phyloP scores from a whole-genome alignment of 2,329 filamentous ascomycete species.

The Cladosporium sp. region DNA sequence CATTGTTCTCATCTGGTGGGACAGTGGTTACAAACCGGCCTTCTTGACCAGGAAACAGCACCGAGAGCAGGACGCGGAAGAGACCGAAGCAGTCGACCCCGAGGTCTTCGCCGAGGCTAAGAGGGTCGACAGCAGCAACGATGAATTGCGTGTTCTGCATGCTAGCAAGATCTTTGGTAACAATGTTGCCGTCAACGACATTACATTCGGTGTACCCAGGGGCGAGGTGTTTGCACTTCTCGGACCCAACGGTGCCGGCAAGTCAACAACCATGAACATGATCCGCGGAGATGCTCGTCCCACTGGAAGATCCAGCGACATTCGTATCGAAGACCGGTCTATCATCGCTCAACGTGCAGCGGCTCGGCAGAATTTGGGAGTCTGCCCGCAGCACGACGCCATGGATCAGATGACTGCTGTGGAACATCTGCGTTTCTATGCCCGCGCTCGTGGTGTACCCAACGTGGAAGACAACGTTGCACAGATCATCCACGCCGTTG shows the following conservation, averaged over 20 bases:
- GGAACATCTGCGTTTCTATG: constrained; percentile 87
- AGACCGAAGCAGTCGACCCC: constrained; percentile 45
- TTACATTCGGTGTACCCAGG: constrained; percentile 76
- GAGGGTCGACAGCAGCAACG: constrained; percentile 60
- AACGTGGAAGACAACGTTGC: constrained; percentile 75
- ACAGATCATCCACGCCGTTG: constrained; percentile 78
- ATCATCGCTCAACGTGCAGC: constrained; percentile 70
- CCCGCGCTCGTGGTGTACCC: constrained; percentile 74
- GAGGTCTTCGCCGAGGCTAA: constrained; percentile 66
- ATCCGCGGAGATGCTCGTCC: constrained; percentile 87
- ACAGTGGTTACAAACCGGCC: constrained; percentile 66
- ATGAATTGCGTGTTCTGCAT: constrained; percentile 76
- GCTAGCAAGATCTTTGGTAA: constrained; percentile 77
- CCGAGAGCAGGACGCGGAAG: constrained; percentile 45
- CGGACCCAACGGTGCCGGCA: constrained; percentile 88
- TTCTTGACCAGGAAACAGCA: constrained; percentile 54
- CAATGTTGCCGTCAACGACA: constrained; percentile 80
- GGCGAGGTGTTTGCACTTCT: constrained; percentile 87
- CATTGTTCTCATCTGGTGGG: constrained; percentile 72
- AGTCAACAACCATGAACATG: constrained; percentile 84
- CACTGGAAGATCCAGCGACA: constrained; percentile 68
- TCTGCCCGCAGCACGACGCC: constrained; percentile 76
- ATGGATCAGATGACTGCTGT: constrained; percentile 88
- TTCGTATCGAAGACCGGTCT: constrained; percentile 76
- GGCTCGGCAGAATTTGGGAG: constrained; percentile 78